Conservation (phyloP, 305 asterid genomes). For the Fraxinus albicans region DNA sequence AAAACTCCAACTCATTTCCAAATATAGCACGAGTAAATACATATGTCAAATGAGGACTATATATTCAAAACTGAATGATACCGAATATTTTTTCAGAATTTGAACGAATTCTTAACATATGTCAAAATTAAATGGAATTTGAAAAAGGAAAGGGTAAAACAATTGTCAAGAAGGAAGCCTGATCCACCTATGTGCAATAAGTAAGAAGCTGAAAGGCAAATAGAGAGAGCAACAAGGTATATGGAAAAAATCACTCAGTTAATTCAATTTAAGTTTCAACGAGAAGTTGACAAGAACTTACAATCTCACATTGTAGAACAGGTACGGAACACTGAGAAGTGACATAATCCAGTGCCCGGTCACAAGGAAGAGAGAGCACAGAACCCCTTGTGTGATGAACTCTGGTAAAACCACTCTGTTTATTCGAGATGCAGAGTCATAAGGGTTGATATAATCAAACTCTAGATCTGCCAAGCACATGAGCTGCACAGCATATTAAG, state of each 20-base stretch:
- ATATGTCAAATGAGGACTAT: not conserved
- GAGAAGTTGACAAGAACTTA: conserved; percentile 39
- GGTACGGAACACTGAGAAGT: conserved; percentile 48
- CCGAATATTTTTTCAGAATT: not conserved
- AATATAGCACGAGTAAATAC: not conserved
- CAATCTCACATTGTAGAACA: conserved; percentile 59
- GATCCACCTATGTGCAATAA: not conserved
- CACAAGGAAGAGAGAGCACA: conserved; percentile 51
- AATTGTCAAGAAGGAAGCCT: not conserved
- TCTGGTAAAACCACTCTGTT: conserved; percentile 53
- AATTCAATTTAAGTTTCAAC: conserved; percentile 2
- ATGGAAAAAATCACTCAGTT: not conserved
- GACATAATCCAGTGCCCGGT: conserved; percentile 9
- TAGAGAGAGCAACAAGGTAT: not conserved
- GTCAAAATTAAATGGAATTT: not conserved
- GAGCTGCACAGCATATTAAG: conserved; percentile 42
- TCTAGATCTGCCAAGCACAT: conserved; percentile 67
- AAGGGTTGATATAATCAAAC: conserved; percentile 70
- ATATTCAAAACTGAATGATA: not conserved
- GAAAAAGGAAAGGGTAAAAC: not conserved
- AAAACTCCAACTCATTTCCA: not conserved
- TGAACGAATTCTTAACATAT: not conserved
- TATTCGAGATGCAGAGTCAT: conserved; percentile 61
- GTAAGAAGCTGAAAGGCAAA: not conserved
- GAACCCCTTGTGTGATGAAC: conserved; percentile 58